Conservation (phyloP, 805 yeast species). For the Clavispora carvajalis region DNA sequence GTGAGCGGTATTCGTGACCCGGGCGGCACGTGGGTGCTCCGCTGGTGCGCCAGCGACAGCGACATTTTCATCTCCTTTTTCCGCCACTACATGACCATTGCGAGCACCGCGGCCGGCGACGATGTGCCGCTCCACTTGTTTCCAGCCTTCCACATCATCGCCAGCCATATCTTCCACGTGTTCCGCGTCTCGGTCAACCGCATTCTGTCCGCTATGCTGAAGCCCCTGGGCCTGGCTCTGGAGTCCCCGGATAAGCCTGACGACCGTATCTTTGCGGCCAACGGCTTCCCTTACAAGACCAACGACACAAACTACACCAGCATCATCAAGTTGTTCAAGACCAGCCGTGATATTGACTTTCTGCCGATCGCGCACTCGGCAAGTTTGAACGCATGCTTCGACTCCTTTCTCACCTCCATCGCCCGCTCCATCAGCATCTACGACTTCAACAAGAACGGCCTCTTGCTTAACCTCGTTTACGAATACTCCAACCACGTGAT, state of each 20-base stretch:
- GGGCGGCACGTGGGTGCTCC: constrained; percentile 55
- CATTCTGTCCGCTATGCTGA: constrained; percentile 7
- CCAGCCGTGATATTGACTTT: constrained; percentile 31
- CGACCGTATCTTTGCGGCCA: constrained; percentile 4
- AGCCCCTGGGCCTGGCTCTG: not conserved
- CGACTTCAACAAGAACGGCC: constrained; percentile 34
- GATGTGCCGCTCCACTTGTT: constrained; percentile 7
- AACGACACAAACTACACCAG: constrained; percentile 33
- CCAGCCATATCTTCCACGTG: constrained; percentile 44
- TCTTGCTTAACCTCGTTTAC: constrained; percentile 34
- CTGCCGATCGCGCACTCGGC: constrained; percentile 17
- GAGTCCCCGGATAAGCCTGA: not conserved
- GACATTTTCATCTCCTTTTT: constrained; percentile 58
- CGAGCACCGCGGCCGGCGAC: constrained; percentile 5
- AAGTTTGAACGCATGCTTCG: constrained; percentile 22
- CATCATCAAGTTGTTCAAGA: constrained; percentile 35
- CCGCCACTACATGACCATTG: constrained; percentile 47
- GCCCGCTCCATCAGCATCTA: constrained; percentile 34
- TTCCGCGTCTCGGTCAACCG: constrained; percentile 26
- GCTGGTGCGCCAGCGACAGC: constrained; percentile 55
- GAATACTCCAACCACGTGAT: constrained; percentile 35
- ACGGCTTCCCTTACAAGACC: constrained; percentile 16
- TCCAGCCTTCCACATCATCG: constrained; percentile 42
- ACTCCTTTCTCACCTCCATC: constrained; percentile 27
- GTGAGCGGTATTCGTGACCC: constrained; percentile 51